Evolutionary conservation across 805 yeast species (phyloP).

Genomic region (Maudiozyma barnettii): DNA sequence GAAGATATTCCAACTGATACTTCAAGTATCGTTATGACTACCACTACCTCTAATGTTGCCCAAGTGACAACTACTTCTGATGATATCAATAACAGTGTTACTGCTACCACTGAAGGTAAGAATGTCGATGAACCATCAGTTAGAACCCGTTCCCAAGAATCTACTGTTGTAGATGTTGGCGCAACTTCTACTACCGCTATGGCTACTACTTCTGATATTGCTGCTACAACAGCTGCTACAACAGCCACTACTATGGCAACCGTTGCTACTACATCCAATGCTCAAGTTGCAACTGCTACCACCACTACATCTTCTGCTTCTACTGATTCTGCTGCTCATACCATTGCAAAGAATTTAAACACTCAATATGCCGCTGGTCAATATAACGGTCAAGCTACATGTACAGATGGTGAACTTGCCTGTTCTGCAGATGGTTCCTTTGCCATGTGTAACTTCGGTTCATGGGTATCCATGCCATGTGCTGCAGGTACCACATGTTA

Average conservation of each 20-base stretch:
- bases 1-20: not conserved
- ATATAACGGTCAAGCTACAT: constrained; percentile 35
- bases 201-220: not conserved
- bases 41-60: not conserved
- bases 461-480: constrained; percentile 50
- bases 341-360: constrained; percentile 38
- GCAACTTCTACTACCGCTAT: not conserved
- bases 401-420: constrained; percentile 42
- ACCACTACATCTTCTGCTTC: constrained; percentile 4
- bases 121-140: not conserved
- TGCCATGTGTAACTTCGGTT: constrained; percentile 45
- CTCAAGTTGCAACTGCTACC: constrained; percentile 4
- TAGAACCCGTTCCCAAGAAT: not conserved
- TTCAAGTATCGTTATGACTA: constrained; percentile 3
- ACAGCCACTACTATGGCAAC: constrained; percentile 6
- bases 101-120: not conserved
- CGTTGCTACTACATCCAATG: constrained; percentile 5
- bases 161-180: not conserved
- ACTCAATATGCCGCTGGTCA: constrained; percentile 35
- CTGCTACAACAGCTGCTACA: not conserved
- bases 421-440: constrained; percentile 43
- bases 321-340: constrained; percentile 31
- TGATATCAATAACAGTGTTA: constrained; percentile 1
- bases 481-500: constrained; percentile 56
- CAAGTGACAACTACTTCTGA: constrained; percentile 5